A percentile compares a stretch with the other conserved stretches of the same genome.
Evolutionary conservation across 371 early-diverging fungal species (phyloP).

Genomic region (Rhizopus delemar): DNA sequence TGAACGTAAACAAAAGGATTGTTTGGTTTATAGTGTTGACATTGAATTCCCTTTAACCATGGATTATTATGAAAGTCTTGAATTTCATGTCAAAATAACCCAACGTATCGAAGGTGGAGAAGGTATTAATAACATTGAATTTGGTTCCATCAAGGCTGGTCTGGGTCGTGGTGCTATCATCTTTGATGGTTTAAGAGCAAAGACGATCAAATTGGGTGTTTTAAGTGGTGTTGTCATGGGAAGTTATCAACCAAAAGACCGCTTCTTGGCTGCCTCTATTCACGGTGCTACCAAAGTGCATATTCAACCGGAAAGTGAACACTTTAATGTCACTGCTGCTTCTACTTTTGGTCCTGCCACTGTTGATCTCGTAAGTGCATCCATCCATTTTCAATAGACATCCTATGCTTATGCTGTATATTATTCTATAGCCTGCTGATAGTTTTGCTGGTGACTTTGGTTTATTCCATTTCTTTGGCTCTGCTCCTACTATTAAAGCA

Average conservation of each 20-base stretch:
- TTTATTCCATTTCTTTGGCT: constrained; percentile 21
- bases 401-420: neutral
- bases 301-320: constrained; percentile 22
- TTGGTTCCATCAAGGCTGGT: constrained; percentile 30
- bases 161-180: constrained; percentile 29
- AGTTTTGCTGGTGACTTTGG: constrained; percentile 27
- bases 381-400: neutral
- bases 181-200: constrained; percentile 30
- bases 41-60: constrained; percentile 27
- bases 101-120: constrained; percentile 16
- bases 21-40: constrained; percentile 26
- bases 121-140: constrained; percentile 17
- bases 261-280: constrained; percentile 23
- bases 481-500: constrained; percentile 26
- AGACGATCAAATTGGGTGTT: constrained; percentile 26
- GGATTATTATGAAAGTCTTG: constrained; percentile 24
- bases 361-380: constrained; percentile 28
- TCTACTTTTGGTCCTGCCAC: constrained; percentile 25
- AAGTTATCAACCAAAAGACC: constrained; percentile 24
- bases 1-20: constrained; percentile 16
- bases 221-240: constrained; percentile 30
- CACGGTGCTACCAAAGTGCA: constrained; percentile 28
- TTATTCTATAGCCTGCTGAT: constrained; percentile 27
- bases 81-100: constrained; percentile 18
- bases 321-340: constrained; percentile 26